These are phyloP conservation scores for Leccinum uliginosum DNA, from an alignment of 768 basidiomycete genomes.

Conservation along the genomic window DNA sequence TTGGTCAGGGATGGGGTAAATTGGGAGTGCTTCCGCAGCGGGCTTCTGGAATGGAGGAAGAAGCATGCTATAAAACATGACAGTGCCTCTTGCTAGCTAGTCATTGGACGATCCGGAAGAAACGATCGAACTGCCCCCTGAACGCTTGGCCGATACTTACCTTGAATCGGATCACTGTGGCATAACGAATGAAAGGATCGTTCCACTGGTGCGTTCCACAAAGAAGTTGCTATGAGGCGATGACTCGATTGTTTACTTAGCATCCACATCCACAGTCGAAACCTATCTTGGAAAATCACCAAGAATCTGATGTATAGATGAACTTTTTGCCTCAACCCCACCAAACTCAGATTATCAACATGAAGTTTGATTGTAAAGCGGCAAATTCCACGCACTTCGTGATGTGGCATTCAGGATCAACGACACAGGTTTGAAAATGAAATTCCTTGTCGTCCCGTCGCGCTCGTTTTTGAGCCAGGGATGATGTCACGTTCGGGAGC, in stretches of 20 bases:
- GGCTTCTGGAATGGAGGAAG: conserved; percentile 66
- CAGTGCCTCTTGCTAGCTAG: conserved; percentile 6
- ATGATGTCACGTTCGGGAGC: neutral
- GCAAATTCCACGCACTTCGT: conserved; percentile 5
- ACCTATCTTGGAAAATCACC: conserved; percentile 11
- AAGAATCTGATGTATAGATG: neutral
- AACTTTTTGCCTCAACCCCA: neutral
- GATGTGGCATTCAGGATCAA: neutral
- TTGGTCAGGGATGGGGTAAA: conserved; percentile 64
- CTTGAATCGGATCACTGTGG: neutral
- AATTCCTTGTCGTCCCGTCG: neutral
- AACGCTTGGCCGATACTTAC: neutral
- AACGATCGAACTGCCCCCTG: neutral
- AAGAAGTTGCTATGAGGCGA: neutral
- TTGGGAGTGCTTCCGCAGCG: conserved; percentile 60
- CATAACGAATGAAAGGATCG: neutral
- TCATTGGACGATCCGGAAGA: neutral
- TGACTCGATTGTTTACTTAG: neutral
- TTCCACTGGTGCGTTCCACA: conserved; percentile 5
- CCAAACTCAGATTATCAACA: neutral
- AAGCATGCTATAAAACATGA: conserved; percentile 28
- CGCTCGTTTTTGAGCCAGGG: neutral
- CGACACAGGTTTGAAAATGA: neutral
- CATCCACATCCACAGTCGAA: neutral
- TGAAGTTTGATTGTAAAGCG: conserved; percentile 2